A percentile compares a stretch with the other conserved stretches of the same genome.
Conservation (phyloP, 2,329 filamentous ascomycete genomes). For the Fusarium tuaranense region DNA sequence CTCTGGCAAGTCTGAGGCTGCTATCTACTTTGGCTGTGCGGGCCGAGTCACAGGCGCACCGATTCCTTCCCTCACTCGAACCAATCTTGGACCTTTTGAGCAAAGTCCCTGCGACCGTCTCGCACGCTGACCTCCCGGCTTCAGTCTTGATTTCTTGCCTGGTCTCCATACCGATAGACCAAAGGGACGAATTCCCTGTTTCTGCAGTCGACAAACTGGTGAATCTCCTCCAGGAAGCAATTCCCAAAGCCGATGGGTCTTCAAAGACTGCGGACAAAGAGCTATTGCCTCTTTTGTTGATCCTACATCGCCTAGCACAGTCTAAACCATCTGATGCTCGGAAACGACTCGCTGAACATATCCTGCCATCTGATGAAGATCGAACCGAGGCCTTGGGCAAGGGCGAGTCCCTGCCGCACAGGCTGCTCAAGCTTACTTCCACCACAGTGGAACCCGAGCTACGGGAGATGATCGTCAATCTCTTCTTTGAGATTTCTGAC, state of each 20-base stretch:
- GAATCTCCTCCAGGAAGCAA: not conserved
- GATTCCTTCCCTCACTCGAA: not conserved
- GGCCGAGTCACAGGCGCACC: not conserved
- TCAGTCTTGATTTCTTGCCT: not conserved
- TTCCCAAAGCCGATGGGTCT: not conserved
- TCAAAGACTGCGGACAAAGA: not conserved
- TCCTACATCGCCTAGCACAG: not conserved
- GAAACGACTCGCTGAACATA: not conserved
- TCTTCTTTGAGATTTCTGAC: not conserved
- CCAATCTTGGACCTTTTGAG: not conserved
- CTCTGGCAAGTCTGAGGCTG: not conserved
- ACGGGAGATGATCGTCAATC: not conserved
- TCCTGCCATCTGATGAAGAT: not conserved
- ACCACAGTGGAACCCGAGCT: not conserved
- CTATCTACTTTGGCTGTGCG: not conserved
- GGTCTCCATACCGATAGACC: not conserved
- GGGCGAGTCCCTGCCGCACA: not conserved
- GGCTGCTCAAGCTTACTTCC: constrained; percentile 1
- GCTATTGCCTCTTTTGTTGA: not conserved
- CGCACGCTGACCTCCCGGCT: not conserved
- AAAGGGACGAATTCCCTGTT: not conserved
- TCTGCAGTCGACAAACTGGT: not conserved
- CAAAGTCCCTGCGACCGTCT: not conserved
- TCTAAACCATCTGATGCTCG: not conserved
- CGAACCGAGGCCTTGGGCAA: not conserved